Base-by-base conservation (phyloP, 2,329 filamentous ascomycete species). In the Mycosphaerella sp. region DNA sequence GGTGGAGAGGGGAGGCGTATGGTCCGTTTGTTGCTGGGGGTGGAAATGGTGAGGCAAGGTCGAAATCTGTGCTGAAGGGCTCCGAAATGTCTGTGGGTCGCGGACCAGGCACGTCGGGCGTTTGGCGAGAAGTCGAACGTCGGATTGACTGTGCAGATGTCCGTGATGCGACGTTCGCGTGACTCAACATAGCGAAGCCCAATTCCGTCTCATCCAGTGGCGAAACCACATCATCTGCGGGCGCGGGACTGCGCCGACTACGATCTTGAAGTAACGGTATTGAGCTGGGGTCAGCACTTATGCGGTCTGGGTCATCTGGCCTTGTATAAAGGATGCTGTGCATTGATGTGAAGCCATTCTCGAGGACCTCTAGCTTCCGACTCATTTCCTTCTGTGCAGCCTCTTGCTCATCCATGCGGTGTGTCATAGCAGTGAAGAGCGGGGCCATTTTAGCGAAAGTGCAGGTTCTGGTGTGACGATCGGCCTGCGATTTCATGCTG, bases 1-100 rank as follows among this genome's bases (percentile, higher is more conserved):
- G 80, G 46, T 79, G 78, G 18, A 78, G 75, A 14, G 73, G 71
- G 3, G 70, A 72, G 53, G 72, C 68, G 60, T 73, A 74, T 4
- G 71, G 72, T 16, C 68, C 57, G 17, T 60, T 52, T 2, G 58
- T 55, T n/a, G 53, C 41, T 25, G 59, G 57, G 25, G 58, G 58
- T 6, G 64, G 56, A 27, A 63, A 62, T 2, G 63, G 56, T 4
- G 54, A 59, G 12, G 57, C 54, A 18, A 62, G 50, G 32, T 66
- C 62, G 46, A 64, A 65, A 44, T 65, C 62, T 5, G 51, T 34
- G 41, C 55, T 58, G 51, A 54, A 60, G 10, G 59, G 54, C 14
- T 59, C 58, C 10, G 59, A 57, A 8, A 62, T 37, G 32, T 64
- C 59, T 30, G 52, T 18, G 27, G 59, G 54, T 2, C 55, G 53